Percentiles rank a stretch among this genome's conserved stretches.
These are phyloP conservation scores for Fusarium fracticaudum DNA, from an alignment of 2,329 filamentous ascomycete species.

Conservation along the genomic window DNA sequence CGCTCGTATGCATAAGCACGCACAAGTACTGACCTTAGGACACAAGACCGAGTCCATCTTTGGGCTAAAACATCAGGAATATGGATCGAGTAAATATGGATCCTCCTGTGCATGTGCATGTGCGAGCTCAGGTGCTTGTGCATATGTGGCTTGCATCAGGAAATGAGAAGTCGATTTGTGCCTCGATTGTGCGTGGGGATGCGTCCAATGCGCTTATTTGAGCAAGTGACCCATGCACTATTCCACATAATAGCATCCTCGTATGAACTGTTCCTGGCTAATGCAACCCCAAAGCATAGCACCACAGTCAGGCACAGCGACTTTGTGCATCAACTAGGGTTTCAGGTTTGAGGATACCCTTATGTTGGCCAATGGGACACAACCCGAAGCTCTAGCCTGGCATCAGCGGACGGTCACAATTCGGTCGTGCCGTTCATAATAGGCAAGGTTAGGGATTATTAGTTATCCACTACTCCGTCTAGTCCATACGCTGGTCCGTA, in stretches of 20 bases:
- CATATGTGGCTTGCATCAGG: conserved; percentile 41
- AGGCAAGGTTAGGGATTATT: conserved; percentile 28
- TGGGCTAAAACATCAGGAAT: conserved; percentile 10
- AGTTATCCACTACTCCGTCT: conserved; percentile 21
- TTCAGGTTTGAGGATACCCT: conserved; percentile 44
- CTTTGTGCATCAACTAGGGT: conserved; percentile 50
- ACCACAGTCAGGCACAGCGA: conserved; percentile 20
- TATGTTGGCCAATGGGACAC: conserved; percentile 44
- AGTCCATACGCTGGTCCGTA: conserved; percentile 9
- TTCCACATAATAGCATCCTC: conserved; percentile 16
- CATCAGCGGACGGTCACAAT: conserved; percentile 34
- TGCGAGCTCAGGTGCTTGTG: conserved; percentile 27
- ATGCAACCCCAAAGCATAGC: conserved; percentile 43
- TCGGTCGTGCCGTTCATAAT: conserved; percentile 41
- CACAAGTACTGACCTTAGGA: conserved; percentile 19
- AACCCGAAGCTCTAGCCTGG: conserved; percentile 35
- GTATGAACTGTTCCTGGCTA: conserved; percentile 43
- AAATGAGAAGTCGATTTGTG: conserved; percentile 44
- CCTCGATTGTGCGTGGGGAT: conserved; percentile 36
- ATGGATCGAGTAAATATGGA: conserved; percentile 7
- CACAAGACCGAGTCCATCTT: conserved; percentile 13
- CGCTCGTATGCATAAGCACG: conserved; percentile 18
- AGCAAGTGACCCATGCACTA: conserved; percentile 25
- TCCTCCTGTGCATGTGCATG: conserved; percentile 22
- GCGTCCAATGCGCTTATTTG: conserved; percentile 14